Base-by-base conservation (phyloP, 495 filamentous ascomycete genomes). In the Gamarada debralockiae region DNA sequence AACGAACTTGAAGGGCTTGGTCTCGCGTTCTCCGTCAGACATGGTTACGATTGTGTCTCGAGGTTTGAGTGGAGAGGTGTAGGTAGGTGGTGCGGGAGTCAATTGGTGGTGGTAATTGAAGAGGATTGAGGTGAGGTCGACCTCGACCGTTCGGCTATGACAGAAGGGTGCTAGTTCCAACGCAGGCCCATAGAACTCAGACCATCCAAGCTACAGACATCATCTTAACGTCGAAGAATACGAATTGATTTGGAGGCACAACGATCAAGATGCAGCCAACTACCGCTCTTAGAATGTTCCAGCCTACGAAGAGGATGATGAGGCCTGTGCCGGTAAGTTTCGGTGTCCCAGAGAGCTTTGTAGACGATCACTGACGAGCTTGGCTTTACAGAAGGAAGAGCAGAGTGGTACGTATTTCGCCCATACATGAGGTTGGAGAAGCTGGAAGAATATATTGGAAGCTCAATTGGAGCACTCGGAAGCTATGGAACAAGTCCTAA, bases 1-100 rank as follows among this genome's bases (percentile, higher is more conserved):
- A 60, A 97, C 93, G 76, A 97, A 97, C 86, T 99, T 99, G 87
- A 99, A 99, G 73, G 93, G 93, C 83, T 95, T 99, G 72, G 91
- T 96, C 73, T 88, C 83, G 70, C 86, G 86, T 67, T 96, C 87
- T 57, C 84, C 83, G 78, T 97, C 93, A 64, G 86, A 84, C 87
- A 90, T 97, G 65, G 68, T 84, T 70, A 65, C 53, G 62, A 63
- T 60, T 56, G 62, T 61, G 22, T 38, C 56, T 48, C 31, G 50
- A 41, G 20, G 33, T 22, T 43, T 42, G 22, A 51, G 52, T 56
- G 52, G 38, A 48, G 17, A 41, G 46, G 27, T 52, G 33, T 20
- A 20, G 37, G 23, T 58, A 25, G 44, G 18, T 47, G 9, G 45
- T 36, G 40, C 41, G 33, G 39, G 47, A 31, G n/a, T 52, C 47